Percentiles rank a stretch among this genome's conserved stretches.
Evolutionary conservation across 2,329 filamentous ascomycete species (phyloP).

Genomic region (Cladophialophora immunda): DNA sequence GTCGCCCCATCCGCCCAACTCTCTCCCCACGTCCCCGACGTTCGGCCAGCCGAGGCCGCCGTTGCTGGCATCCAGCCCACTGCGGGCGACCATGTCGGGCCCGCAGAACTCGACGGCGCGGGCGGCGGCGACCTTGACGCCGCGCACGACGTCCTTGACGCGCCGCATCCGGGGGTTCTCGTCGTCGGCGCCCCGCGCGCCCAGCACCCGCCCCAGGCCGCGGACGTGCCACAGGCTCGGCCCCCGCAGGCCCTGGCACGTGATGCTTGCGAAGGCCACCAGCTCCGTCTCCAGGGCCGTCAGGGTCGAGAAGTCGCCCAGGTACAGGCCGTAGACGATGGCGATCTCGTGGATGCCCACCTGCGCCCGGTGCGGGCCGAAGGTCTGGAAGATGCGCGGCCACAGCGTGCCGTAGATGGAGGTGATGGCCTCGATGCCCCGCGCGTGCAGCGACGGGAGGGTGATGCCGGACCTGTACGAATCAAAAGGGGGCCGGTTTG

Average conservation of each 20-base stretch:
- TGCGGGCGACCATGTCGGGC: conserved; percentile 33
- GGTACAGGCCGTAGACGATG: conserved; percentile 70
- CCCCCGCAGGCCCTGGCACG: conserved; percentile 53
- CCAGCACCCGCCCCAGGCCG: conserved; percentile 50
- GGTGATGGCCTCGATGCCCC: conserved; percentile 45
- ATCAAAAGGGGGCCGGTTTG: background rate
- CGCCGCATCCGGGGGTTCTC: conserved; percentile 25
- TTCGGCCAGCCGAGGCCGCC: conserved; percentile 37
- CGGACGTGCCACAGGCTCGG: conserved; percentile 58
- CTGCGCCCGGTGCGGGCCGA: conserved; percentile 45
- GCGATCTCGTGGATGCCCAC: conserved; percentile 80
- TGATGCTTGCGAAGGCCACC: conserved; percentile 55
- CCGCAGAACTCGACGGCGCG: conserved; percentile 38
- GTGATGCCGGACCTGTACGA: conserved; percentile 38
- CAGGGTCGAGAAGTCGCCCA: conserved; percentile 53
- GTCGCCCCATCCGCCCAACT: conserved; percentile 40
- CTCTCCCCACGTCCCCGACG: conserved; percentile 40
- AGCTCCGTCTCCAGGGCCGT: conserved; percentile 55
- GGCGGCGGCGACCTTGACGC: conserved; percentile 36
- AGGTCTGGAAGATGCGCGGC: conserved; percentile 44
- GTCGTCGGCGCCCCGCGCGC: conserved; percentile 38
- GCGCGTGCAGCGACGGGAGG: conserved; percentile 40
- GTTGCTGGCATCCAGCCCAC: conserved; percentile 28
- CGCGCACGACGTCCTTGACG: conserved; percentile 37
- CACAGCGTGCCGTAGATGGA: conserved; percentile 45